phyloP scores from a whole-genome alignment of 2,329 filamentous ascomycete genomes.

The Fusarium fracticaudum region DNA sequence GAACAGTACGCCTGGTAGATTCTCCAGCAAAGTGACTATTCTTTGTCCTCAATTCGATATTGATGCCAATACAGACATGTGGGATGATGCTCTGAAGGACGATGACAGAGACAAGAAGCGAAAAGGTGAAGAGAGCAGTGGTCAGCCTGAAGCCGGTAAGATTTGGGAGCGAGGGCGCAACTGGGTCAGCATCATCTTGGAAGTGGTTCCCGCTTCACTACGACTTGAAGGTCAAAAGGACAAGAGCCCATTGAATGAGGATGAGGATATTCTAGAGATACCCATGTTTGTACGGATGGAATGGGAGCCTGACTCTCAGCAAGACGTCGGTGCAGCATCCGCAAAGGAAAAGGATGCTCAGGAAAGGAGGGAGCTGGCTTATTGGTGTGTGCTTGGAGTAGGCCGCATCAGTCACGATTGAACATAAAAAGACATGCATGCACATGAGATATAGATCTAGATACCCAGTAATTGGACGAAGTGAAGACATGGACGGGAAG shows the following conservation, averaged over 20 bases:
- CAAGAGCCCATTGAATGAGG: slow-evolving; percentile 61
- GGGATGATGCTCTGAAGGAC: slow-evolving; percentile 85
- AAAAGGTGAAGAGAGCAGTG: slow-evolving; percentile 53
- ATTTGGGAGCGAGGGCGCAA: slow-evolving; percentile 96
- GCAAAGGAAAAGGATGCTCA: slow-evolving; percentile 68
- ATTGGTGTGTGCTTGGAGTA: slow-evolving; percentile 93
- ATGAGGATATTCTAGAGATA: slow-evolving; percentile 81
- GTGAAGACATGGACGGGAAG: slow-evolving; percentile 37
- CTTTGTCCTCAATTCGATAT: slow-evolving; percentile 95
- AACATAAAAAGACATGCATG: slow-evolving; percentile 25
- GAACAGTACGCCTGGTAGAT: slow-evolving; percentile 77
- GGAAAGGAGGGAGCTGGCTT: slow-evolving; percentile 89
- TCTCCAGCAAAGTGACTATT: slow-evolving; percentile 84
- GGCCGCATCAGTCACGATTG: slow-evolving; percentile 75
- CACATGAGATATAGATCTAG: slow-evolving; percentile 44
- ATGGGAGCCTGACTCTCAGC: slow-evolving; percentile 79
- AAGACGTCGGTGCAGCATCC: slow-evolving; percentile 67
- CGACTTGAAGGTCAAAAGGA: slow-evolving; percentile 52
- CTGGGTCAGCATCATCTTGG: slow-evolving; percentile 93
- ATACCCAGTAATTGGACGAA: slow-evolving; percentile 53
- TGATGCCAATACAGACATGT: slow-evolving; percentile 87
- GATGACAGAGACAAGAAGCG: slow-evolving; percentile 51
- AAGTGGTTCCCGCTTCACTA: slow-evolving; percentile 77
- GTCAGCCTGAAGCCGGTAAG: slow-evolving; percentile 84
- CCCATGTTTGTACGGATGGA: slow-evolving; percentile 93